These are phyloP conservation scores for Melampsora americana DNA, from an alignment of 1,284 basidiomycete species.

Conservation along the genomic window DNA sequence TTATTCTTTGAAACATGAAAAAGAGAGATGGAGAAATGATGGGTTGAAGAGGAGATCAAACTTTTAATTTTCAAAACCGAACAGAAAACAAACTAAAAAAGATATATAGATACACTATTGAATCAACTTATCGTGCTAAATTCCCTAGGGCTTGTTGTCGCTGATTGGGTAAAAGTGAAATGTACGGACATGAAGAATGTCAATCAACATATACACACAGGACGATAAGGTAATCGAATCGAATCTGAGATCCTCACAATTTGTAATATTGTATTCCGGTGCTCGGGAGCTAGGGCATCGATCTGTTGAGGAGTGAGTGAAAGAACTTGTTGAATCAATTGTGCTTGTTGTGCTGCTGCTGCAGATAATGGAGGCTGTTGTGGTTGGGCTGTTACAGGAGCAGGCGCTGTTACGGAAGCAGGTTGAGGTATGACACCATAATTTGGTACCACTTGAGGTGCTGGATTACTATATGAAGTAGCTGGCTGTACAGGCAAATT, in stretches of 20 bases:
- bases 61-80: too few relatives aligned
- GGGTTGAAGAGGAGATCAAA: too few relatives aligned
- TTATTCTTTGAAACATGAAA: too few relatives aligned
- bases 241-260: slow-evolving; percentile 53
- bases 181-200: background rate
- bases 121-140: slow-evolving; percentile 20
- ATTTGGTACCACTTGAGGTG: slow-evolving; percentile 16
- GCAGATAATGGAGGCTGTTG: slow-evolving; percentile 7
- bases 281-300: slow-evolving; percentile 72
- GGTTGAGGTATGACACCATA: slow-evolving; percentile 35
- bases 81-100: too few relatives aligned
- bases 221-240: background rate
- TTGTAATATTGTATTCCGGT: slow-evolving; percentile 78
- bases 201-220: background rate
- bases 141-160: slow-evolving; percentile 39
- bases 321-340: slow-evolving; percentile 66
- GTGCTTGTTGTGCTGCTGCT: slow-evolving; percentile 36
- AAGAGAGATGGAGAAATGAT: too few relatives aligned
- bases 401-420: slow-evolving; percentile 10
- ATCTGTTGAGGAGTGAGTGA: slow-evolving; percentile 82
- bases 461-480: slow-evolving; percentile 3
- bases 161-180: background rate
- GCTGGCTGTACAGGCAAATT: slow-evolving; percentile 15
- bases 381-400: slow-evolving; percentile 28
- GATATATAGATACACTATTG: background rate